Base-by-base conservation (phyloP, 2,329 filamentous ascomycete genomes). In the Nigrograna mackinnonii region DNA sequence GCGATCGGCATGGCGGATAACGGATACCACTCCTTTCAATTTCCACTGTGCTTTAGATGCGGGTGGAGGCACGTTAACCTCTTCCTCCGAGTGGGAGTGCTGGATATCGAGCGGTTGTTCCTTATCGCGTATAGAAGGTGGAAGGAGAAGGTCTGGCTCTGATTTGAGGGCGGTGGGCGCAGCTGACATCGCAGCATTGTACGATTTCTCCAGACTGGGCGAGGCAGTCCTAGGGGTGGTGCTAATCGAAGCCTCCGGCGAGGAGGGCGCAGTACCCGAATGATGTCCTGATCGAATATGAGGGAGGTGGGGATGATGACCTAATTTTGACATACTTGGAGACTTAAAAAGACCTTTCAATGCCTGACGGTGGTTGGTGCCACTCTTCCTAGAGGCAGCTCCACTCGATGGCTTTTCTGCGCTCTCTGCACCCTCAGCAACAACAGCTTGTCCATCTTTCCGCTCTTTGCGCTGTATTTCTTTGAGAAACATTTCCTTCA, bases 11-110 rank as follows among this genome's bases (percentile, higher is more conserved):
- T 99, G 94, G 20, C 94, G 84, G 52, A 99, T 91, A 13, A 99
- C 94, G 2, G 91, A 92, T 1, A 99, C 92, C 72, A 99, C 91
- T 11, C 94, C 94, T 71, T 99, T 99, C 39, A 99, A 76, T 68
- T 96, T 97, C 94, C 94, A 99, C 9, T 94, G 90, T 61, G 95
- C 91, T 59, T 96, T 96, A 0, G 87, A 87, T 3, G 74, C 72
- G 22, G 76, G 75, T 4, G 75, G 72, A 5, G 76, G 77, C 3
- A 76, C 61, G 20, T 60, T 54, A 20, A 62, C 49, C 20, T 54
- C 36, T 14, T 68, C 65, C 14, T 66, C 62, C 2, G 63, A 62
- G n/a, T 50, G 53, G 6, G 64, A 62, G n/a, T 43, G 47, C 44
- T 60, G 46, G 4, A 44, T 45, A 22, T 60, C 58, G 13, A 52